These are phyloP conservation scores for Saccharomycopsis fermentans DNA, from an alignment of 805 yeast genomes.

Conservation along the genomic window DNA sequence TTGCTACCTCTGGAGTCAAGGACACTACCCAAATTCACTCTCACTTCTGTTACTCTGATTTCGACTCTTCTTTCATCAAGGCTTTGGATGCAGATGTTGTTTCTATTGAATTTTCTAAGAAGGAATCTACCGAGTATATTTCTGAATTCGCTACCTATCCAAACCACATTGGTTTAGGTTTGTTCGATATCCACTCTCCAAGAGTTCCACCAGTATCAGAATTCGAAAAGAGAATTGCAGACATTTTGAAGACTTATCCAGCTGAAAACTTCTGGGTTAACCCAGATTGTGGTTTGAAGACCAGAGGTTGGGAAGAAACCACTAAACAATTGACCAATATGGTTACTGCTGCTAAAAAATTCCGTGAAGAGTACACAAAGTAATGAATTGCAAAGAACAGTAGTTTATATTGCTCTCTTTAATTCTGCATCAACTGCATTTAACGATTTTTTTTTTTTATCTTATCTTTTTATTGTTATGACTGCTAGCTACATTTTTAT, in stretches of 20 bases:
- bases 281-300: constrained; percentile 99
- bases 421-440: constrained; percentile 5
- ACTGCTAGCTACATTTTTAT: constrained; percentile 1
- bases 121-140: constrained; percentile 97
- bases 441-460: not conserved
- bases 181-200: constrained; percentile 99
- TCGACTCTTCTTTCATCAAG: constrained; percentile 99
- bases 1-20: constrained; percentile 96
- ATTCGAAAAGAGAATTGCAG: constrained; percentile 86
- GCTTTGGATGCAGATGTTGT: constrained; percentile 99
- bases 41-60: constrained; percentile 99
- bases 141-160: constrained; percentile 97
- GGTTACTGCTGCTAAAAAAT: constrained; percentile 98
- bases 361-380: constrained; percentile 49
- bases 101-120: constrained; percentile 98
- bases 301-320: constrained; percentile 99
- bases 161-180: constrained; percentile 98
- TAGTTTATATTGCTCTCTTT: not conserved
- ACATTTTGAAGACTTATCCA: constrained; percentile 94
- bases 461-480: not conserved
- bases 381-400: not conserved
- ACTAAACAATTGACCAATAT: constrained; percentile 91
- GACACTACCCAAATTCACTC: constrained; percentile 97
- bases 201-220: constrained; percentile 98
- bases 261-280: constrained; percentile 98